Evolutionary conservation across 2,329 filamentous ascomycete species (phyloP), one percentile per base, ranked within the genome.

Genomic region (Pseudogymnoascus sp.): DNA sequence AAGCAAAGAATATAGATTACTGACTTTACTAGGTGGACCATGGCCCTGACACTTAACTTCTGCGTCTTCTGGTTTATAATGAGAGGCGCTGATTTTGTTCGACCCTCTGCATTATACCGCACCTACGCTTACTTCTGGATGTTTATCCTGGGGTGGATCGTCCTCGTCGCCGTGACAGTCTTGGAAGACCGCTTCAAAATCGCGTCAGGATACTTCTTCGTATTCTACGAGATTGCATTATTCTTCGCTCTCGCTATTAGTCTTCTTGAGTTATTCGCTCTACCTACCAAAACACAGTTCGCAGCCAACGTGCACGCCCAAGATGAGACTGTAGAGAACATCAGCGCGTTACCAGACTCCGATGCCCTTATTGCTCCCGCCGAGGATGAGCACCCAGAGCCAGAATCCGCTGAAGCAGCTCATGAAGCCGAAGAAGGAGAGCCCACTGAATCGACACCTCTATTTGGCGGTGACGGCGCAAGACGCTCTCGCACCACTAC

Each of bases 51-150:
- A 0, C 80, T 91, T 0, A 96, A 92, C 80, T 85, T 94, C 70
- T 86, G 89, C 64, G 74, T 87, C 19, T 87, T 91, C 52, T 97
- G 93, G 93, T 87, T 91, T 66, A 80, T 95, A 36, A 86, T 91
- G 69, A 84, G 88, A 16, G 87, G 90, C 2, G 89, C 91, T 14
- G 88, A 92, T 70, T 89, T 87, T 65, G 84, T 89, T 58, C 84
- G 93, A 12, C 93, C 94, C 1, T 94, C 90, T 16, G 93, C 93
- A 3, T 83, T 97, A 5, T 90, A 95, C 63, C 84, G 93, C 19
- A 83, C 87, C 4, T 97, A 94, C 73, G 82, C 84, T 60, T 80
- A 92, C 49, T 82, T 95, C 8, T 97, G 94, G 92, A 80, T 96
- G 52, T 97, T 92, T 72, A 72, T 84, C 33, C 74, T 91, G 0